A percentile compares a stretch with the other conserved stretches of the same genome.
Evolutionary conservation across 2,329 filamentous ascomycete genomes (phyloP).

Genomic region (Berkeleyomyces basicola): DNA sequence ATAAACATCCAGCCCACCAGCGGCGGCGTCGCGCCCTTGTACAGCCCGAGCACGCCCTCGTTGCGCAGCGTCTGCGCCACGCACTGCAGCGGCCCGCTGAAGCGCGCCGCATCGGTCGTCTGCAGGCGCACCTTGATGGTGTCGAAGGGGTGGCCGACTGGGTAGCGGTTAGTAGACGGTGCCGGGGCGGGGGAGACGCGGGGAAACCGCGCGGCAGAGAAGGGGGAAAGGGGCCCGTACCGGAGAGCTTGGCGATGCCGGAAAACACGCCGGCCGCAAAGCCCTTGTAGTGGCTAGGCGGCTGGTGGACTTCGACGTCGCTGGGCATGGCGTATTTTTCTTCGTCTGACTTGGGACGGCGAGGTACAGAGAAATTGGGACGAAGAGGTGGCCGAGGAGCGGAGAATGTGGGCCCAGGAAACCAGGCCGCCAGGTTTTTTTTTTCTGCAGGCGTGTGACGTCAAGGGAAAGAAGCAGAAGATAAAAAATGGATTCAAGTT

Average conservation of each 20-base stretch:
- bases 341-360: not conserved
- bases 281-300: slow-evolving; percentile 61
- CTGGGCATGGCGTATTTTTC: not conserved
- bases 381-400: not conserved
- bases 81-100: slow-evolving; percentile 75
- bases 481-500: not conserved
- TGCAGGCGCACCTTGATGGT: slow-evolving; percentile 94
- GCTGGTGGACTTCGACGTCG: slow-evolving; percentile 3
- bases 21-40: slow-evolving; percentile 87
- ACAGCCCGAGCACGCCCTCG: slow-evolving; percentile 71
- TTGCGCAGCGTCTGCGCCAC: slow-evolving; percentile 67
- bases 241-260: slow-evolving; percentile 74
- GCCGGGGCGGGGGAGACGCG: not conserved
- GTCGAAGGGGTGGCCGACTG: slow-evolving; percentile 66
- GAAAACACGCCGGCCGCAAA: slow-evolving; percentile 96
- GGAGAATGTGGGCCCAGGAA: not conserved
- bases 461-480: not conserved
- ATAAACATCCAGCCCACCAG: slow-evolving; percentile 97
- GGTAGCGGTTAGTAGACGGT: slow-evolving; percentile 3
- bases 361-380: not conserved
- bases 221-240: slow-evolving; percentile 29
- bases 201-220: slow-evolving; percentile 11
- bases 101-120: slow-evolving; percentile 61
- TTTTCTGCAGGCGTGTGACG: not conserved
- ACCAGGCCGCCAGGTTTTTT: not conserved